Base-by-base conservation (phyloP, 2,329 filamentous ascomycete genomes). In the Talaromyces sp. region DNA sequence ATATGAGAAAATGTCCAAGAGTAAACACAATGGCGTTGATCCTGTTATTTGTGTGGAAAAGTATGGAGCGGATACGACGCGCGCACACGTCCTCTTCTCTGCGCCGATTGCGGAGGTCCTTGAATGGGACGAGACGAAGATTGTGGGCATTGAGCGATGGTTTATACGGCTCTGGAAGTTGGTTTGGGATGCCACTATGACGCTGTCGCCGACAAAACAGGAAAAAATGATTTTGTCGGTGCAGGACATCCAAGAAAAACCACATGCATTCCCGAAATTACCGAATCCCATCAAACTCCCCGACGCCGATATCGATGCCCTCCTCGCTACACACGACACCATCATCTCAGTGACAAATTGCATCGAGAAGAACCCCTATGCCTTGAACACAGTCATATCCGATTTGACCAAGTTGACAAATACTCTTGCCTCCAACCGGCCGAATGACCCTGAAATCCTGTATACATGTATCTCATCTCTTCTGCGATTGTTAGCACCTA, bases 1-100 rank as follows among this genome's bases (percentile, higher is more conserved):
- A 1, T 96, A 86, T 70, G 92, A 96, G 75, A 97, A 97, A 75
- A 97, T 97, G 93, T 95, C 91, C 45, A 97, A 97, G 79, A 96
- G 91, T 72, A 97, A 97, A 77, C 84, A 95, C 79, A 97, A 97
- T 73, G 93, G 93, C 31, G 91, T 96, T 7, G 92, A 96, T 73
- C 93, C 93, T 0, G 87, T 86, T 0, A 82, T 81, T 0, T 90
- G 90, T 68, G 91, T 95, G 65, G 79, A 83, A 8, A 87, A 86
- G 69, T 89, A 95, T 70, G 93, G 93, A 24, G 91, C 92, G 1
- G 93, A 97, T 75, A 89, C 91, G 6, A 93, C 91, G 2, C 84
- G 93, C 64, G 92, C 92, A 3, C 93, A 97, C 74, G 91, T 97
- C 74, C 84, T 97, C 7, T 96, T 97, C 80, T 90, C 93, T 71